A percentile compares a stretch with the other conserved stretches of the same genome.
phyloP scores from a whole-genome alignment of 2,329 filamentous ascomycete genomes.

The Ophiostoma ips region DNA sequence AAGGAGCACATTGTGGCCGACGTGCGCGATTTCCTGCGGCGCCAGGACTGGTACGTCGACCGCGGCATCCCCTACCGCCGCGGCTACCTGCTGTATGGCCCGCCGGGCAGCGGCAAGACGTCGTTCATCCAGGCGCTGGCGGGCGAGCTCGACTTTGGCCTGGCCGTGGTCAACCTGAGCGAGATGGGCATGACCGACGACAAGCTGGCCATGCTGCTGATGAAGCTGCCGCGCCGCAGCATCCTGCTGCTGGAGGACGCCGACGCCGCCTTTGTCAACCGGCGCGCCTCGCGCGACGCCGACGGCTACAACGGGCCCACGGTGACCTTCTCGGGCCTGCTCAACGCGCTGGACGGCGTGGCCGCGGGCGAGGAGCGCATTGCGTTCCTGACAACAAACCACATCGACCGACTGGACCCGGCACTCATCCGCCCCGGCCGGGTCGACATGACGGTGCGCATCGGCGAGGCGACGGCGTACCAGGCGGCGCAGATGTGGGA shows the following conservation, averaged over 20 bases:
- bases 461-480: conserved; percentile 74
- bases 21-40: conserved; percentile 65
- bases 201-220: conserved; percentile 70
- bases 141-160: conserved; percentile 82
- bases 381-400: conserved; percentile 88
- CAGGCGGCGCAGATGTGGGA: conserved; percentile 87
- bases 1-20: conserved; percentile 70
- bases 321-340: conserved; percentile 83
- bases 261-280: conserved; percentile 78
- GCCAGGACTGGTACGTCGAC: conserved; percentile 80
- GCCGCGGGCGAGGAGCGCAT: conserved; percentile 89
- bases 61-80: conserved; percentile 87
- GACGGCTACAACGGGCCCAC: conserved; percentile 80
- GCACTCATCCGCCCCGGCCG: conserved; percentile 82
- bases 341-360: conserved; percentile 82
- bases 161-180: conserved; percentile 83
- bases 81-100: conserved; percentile 79
- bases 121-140: conserved; percentile 94
- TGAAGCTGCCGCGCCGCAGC: conserved; percentile 70
- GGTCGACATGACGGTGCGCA: conserved; percentile 82
- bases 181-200: conserved; percentile 85
- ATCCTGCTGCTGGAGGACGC: conserved; percentile 80
- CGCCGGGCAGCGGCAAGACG: conserved; percentile 84
- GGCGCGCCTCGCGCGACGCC: conserved; percentile 58
- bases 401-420: conserved; percentile 77